Conservation (phyloP, 495 filamentous ascomycete species). For the Delitschia confertaspora region DNA sequence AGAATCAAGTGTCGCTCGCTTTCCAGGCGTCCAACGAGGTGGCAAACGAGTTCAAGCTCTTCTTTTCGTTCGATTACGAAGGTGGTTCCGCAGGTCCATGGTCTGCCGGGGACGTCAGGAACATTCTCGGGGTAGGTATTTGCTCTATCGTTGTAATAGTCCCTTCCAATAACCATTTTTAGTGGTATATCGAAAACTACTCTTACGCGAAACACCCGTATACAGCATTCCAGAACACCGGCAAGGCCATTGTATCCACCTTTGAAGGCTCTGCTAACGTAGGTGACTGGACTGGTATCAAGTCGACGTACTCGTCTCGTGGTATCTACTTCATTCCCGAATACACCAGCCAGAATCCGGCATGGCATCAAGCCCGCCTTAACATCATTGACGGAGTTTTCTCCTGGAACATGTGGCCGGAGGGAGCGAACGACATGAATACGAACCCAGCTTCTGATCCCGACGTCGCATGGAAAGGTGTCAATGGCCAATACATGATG, state of each 20-base stretch:
- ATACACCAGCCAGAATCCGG: slow-evolving; percentile 44
- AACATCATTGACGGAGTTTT: slow-evolving; percentile 53
- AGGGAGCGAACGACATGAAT: slow-evolving; percentile 41
- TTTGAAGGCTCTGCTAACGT: slow-evolving; percentile 56
- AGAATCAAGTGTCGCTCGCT: slow-evolving; percentile 43
- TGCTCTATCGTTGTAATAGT: too few relatives aligned
- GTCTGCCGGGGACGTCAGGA: slow-evolving; percentile 47
- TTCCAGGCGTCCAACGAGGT: slow-evolving; percentile 48
- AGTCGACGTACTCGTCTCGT: slow-evolving; percentile 33
- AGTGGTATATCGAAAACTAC: too few relatives aligned
- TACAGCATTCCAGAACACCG: slow-evolving; percentile 42
- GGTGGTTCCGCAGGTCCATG: slow-evolving; percentile 45
- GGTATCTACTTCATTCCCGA: slow-evolving; percentile 54
- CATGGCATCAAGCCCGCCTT: slow-evolving; percentile 39
- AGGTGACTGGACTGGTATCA: slow-evolving; percentile 51
- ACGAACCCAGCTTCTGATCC: too few relatives aligned
- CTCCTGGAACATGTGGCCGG: slow-evolving; percentile 68
- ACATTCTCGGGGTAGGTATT: too few relatives aligned
- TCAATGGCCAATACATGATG: slow-evolving; percentile 61
- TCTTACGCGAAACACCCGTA: slow-evolving; percentile 51
- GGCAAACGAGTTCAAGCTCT: slow-evolving; percentile 46
- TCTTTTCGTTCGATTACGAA: slow-evolving; percentile 61
- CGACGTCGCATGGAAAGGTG: slow-evolving; percentile 48
- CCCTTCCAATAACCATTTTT: too few relatives aligned
- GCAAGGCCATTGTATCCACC: slow-evolving; percentile 58